A percentile compares a stretch with the other conserved stretches of the same genome.
These are phyloP conservation scores for Geranium incanum DNA, from an alignment of 441 rosid species.

Conservation along the genomic window DNA sequence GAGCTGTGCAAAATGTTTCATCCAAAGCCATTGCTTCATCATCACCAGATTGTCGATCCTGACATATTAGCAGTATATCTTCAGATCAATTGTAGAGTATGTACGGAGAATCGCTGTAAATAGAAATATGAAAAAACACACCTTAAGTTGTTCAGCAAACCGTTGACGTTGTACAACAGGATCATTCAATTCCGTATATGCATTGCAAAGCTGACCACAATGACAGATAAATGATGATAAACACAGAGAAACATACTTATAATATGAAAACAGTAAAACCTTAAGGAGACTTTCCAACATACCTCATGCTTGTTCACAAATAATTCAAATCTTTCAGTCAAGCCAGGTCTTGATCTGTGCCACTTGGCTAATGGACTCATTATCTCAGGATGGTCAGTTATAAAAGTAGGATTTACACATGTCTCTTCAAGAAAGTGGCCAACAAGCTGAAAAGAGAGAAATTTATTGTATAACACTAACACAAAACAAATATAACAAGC, in stretches of 20 bases:
- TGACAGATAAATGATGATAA: not conserved
- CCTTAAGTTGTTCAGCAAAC: slow-evolving; percentile 84
- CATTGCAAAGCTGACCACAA: slow-evolving; percentile 58
- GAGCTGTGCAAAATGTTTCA: slow-evolving; percentile 71
- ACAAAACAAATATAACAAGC: no score
- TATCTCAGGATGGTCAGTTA: slow-evolving; percentile 84
- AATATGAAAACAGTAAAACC: not conserved
- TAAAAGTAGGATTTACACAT: slow-evolving; percentile 77
- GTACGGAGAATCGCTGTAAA: no score
- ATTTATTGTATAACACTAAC: not conserved
- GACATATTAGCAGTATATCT: slow-evolving; percentile 1
- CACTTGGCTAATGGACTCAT: slow-evolving; percentile 94
- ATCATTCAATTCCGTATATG: slow-evolving; percentile 84
- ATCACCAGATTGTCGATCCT: slow-evolving; percentile 75
- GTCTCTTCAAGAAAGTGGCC: slow-evolving; percentile 81
- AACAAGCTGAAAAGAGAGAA: slow-evolving; percentile 49
- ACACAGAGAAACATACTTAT: not conserved
- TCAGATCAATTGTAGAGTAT: no score
- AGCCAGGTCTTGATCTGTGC: slow-evolving; percentile 58
- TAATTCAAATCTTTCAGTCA: slow-evolving; percentile 79
- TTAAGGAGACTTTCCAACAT: slow-evolving; percentile 9
- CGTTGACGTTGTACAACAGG: slow-evolving; percentile 79
- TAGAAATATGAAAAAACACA: slow-evolving; percentile 16
- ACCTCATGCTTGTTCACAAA: slow-evolving; percentile 82
- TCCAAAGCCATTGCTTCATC: slow-evolving; percentile 92